These are phyloP conservation scores for Boletus rubropictus DNA, from an alignment of 768 basidiomycete genomes.

Conservation along the genomic window DNA sequence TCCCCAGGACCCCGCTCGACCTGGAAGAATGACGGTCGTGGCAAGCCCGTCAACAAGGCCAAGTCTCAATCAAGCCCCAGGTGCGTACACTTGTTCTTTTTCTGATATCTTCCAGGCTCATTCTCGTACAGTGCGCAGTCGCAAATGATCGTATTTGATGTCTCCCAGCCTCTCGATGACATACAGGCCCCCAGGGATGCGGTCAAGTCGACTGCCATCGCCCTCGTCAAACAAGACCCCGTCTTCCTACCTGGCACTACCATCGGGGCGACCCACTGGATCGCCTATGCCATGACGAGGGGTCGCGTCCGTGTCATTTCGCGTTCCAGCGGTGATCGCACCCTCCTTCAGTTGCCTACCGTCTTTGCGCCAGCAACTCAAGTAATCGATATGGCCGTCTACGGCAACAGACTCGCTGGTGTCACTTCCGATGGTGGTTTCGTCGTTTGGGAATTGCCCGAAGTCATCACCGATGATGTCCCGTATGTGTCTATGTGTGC, in stretches of 20 bases:
- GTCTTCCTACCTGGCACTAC: slow-evolving; percentile 82
- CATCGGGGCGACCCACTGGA: slow-evolving; percentile 88
- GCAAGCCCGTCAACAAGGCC: slow-evolving; percentile 35
- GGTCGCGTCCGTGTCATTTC: slow-evolving; percentile 89
- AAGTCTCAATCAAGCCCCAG: slow-evolving; percentile 54
- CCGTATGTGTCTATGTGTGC: slow-evolving; percentile 48
- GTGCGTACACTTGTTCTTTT: slow-evolving; percentile 31
- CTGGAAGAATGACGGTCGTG: slow-evolving; percentile 33
- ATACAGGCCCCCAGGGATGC: slow-evolving; percentile 70
- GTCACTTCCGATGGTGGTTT: slow-evolving; percentile 87
- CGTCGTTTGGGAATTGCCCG: slow-evolving; percentile 83
- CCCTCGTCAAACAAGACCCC: slow-evolving; percentile 79
- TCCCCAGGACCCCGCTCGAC: slow-evolving; percentile 58
- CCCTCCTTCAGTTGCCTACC: slow-evolving; percentile 67
- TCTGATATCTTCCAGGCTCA: not conserved
- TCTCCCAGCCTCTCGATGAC: slow-evolving; percentile 64
- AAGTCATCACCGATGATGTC: slow-evolving; percentile 78
- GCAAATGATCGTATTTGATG: slow-evolving; percentile 71
- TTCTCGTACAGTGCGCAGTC: slow-evolving; percentile 44
- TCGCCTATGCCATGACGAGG: slow-evolving; percentile 88
- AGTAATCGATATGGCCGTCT: slow-evolving; percentile 83
- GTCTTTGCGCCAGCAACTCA: slow-evolving; percentile 57
- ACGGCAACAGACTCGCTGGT: slow-evolving; percentile 74
- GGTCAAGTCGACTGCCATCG: slow-evolving; percentile 87
- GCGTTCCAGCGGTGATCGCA: slow-evolving; percentile 81